phyloP scores from a whole-genome alignment of 495 filamentous ascomycete genomes.

The Daldinia vernicosa region DNA sequence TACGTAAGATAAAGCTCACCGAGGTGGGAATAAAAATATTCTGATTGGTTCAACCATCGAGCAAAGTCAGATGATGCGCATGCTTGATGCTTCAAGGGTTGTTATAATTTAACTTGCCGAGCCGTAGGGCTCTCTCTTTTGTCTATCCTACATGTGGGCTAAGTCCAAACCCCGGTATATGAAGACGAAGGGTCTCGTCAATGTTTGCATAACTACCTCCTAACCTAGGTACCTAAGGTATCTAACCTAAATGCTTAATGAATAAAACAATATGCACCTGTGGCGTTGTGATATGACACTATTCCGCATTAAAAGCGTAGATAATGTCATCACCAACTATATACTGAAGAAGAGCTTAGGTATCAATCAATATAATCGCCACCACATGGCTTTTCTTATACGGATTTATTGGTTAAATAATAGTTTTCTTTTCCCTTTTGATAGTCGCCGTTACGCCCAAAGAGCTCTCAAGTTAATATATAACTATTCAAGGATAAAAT shows the following conservation, averaged over 20 bases:
- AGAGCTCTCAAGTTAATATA: too few relatives aligned
- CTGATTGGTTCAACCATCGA: background rate
- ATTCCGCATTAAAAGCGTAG: background rate
- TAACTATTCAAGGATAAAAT: too few relatives aligned
- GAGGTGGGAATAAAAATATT: background rate
- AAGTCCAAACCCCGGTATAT: background rate
- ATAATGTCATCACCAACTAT: background rate
- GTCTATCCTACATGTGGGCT: background rate
- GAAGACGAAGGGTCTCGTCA: background rate
- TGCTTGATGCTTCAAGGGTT: background rate
- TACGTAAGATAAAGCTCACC: background rate
- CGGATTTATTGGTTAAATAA: too few relatives aligned
- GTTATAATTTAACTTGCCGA: too few relatives aligned
- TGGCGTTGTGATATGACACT: background rate
- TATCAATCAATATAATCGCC: background rate
- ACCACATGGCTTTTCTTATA: too few relatives aligned
- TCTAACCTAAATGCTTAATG: too few relatives aligned
- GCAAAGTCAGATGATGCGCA: background rate
- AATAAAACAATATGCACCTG: background rate
- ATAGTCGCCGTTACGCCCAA: too few relatives aligned
- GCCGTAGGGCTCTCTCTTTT: background rate
- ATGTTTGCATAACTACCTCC: background rate
- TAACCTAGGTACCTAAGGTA: too few relatives aligned
- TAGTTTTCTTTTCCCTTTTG: too few relatives aligned
- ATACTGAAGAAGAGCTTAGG: background rate